A percentile compares a stretch with the other conserved stretches of the same genome.
These are phyloP conservation scores for Trypanosoma platydactyli DNA, from an alignment of 208 protist species.

Conservation along the genomic window DNA sequence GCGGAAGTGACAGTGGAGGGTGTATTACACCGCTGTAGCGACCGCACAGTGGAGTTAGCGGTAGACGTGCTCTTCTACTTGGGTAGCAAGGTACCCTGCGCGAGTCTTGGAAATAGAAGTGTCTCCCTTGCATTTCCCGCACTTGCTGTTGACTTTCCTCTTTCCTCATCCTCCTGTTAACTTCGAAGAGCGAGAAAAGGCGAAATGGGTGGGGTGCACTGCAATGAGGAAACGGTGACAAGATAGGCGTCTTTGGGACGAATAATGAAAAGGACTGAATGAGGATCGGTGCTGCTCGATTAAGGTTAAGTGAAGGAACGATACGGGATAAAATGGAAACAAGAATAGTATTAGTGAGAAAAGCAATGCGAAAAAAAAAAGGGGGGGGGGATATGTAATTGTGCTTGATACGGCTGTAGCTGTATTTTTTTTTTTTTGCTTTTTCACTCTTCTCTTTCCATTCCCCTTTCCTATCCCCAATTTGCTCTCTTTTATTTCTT, in stretches of 20 bases:
- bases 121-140: not conserved
- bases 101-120: not conserved
- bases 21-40: constrained; percentile 51
- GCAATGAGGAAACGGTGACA: too few species aligned
- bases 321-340: not conserved
- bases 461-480: not conserved
- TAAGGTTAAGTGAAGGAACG: too few species aligned
- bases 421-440: constrained; percentile 18
- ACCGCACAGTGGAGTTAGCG: constrained; percentile 43
- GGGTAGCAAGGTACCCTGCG: constrained; percentile 12
- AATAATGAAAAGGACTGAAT: not conserved
- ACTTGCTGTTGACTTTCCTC: not conserved
- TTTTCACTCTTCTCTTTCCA: not conserved
- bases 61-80: constrained; percentile 63
- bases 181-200: not conserved
- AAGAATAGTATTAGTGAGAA: too few species aligned
- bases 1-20: constrained; percentile 27
- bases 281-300: not conserved
- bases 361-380: not conserved
- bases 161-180: not conserved
- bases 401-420: not conserved
- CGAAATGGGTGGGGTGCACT: too few species aligned
- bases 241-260: too few species aligned
- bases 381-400: not conserved
- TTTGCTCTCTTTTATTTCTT: constrained; percentile 21